Base-by-base conservation (phyloP, 768 basidiomycete species). In the Serendipita sp. region DNA sequence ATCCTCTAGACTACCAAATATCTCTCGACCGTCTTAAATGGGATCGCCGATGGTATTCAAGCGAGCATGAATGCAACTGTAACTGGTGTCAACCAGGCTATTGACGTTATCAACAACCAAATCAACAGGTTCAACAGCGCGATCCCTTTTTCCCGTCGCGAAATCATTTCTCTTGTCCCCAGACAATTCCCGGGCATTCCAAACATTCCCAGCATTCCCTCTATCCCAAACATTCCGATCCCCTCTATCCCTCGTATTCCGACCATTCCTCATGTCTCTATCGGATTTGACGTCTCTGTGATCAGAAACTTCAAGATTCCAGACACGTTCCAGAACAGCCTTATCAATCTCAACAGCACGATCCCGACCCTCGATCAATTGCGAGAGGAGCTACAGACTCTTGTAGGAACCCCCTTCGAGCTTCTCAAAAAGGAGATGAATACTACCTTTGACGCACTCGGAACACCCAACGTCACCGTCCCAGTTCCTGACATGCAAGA, bases 371-470 rank as follows among this genome's bases (percentile, higher is more conserved):
- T 46, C 44, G 44, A 46, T 18, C 23, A 23, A 23, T 23, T 23
- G 23, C 23, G 23, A 23, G 23, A 23, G 23, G 78, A 77, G 32
- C 73, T 92, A 4, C 78, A 86, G 66, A 73, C 76, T 64, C 73
- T 93, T 64, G 81, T 96, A 68, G 84, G 88, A 71, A 85, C 81
- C 0, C 95, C 95, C 0, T 96, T 98, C 71, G 89, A 96, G 70
- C 77, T 83, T 2, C 74, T 97, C 63, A 96, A 92, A 73, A 77
- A 82, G 66, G 89, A 94, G 62, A 92, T 97, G 73, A 95, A 95
- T 71, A 79, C 84, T 65, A 92, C 91, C 0, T 88, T 96, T 68
- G 38, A 41, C 38, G 48, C 48, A 10, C 7, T 52, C n/a, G 80
- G 80, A n/a, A 78, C 94, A 44, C 76, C 78, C 41, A 80, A 90